These are phyloP conservation scores for Eucalyptus cloeziana DNA, from an alignment of 345 rosid species.

Conservation along the genomic window DNA sequence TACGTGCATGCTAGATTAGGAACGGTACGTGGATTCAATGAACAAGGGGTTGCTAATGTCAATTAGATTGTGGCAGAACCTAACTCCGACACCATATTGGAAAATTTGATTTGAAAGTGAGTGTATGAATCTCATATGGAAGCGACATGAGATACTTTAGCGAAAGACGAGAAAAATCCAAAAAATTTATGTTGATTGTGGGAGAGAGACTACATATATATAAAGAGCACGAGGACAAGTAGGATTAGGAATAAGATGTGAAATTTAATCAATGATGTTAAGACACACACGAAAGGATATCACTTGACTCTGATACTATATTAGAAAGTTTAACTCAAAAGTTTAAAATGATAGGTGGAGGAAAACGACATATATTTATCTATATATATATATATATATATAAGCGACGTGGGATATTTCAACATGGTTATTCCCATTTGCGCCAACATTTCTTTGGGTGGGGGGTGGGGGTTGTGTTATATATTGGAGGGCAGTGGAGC, in stretches of 20 bases:
- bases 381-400: background rate
- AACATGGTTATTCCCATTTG: background rate
- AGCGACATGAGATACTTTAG: background rate
- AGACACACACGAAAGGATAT: background rate
- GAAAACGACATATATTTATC: background rate
- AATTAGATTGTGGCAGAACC: background rate
- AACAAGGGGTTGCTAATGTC: background rate
- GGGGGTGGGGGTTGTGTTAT: background rate
- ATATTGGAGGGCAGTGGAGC: background rate
- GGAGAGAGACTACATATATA: background rate
- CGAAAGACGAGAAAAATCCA: background rate
- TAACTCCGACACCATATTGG: background rate
- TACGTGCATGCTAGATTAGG: background rate
- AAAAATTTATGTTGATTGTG: background rate
- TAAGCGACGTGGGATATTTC: background rate
- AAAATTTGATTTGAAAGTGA: background rate
- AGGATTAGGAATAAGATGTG: background rate
- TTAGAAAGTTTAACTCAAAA: fast-evolving
- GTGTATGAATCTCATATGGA: background rate
- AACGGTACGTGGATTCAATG: background rate
- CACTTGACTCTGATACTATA: background rate
- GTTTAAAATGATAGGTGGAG: background rate
- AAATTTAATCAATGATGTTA: background rate
- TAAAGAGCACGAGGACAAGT: fast-evolving
- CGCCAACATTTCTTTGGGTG: background rate